Conservation (phyloP, 768 basidiomycete genomes). For the Tephrocybe rancida region DNA sequence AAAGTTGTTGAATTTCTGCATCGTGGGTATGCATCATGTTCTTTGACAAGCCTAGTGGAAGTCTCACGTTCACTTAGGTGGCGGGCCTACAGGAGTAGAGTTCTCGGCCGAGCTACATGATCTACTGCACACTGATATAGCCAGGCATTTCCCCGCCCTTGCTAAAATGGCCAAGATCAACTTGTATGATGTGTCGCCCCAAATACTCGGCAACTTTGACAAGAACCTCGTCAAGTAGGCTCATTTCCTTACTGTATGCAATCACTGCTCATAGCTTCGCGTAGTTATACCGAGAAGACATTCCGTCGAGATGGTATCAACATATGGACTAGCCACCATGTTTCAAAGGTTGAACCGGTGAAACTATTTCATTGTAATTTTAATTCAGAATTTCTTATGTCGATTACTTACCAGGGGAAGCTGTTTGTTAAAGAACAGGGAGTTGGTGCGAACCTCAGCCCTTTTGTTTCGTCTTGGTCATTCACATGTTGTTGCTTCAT, state of each 20-base stretch:
- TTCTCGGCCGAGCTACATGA: slow-evolving; percentile 86
- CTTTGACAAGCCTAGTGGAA: background rate
- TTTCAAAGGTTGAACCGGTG: slow-evolving; percentile 67
- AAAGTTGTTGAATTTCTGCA: slow-evolving; percentile 81
- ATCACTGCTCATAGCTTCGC: background rate
- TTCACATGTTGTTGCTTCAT: slow-evolving; percentile 3
- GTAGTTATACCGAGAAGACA: slow-evolving; percentile 67
- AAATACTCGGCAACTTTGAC: slow-evolving; percentile 78
- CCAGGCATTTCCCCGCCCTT: slow-evolving; percentile 62
- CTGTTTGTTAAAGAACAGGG: slow-evolving; percentile 14
- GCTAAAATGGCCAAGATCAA: slow-evolving; percentile 70
- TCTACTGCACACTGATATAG: slow-evolving; percentile 68
- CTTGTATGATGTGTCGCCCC: slow-evolving; percentile 80
- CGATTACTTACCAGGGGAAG: background rate
- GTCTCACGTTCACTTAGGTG: slow-evolving; percentile 42
- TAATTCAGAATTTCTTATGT: too few relatives aligned
- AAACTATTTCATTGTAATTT: slow-evolving; percentile 10
- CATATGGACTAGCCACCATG: slow-evolving; percentile 73
- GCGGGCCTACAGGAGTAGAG: slow-evolving; percentile 80
- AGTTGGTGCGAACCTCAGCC: background rate
- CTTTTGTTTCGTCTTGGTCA: background rate
- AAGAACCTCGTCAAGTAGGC: slow-evolving; percentile 59
- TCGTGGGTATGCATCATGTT: slow-evolving; percentile 61
- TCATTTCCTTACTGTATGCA: background rate
- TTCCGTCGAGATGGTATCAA: slow-evolving; percentile 76